phyloP scores from a whole-genome alignment of 768 basidiomycete genomes.

The Calocybe indica region DNA sequence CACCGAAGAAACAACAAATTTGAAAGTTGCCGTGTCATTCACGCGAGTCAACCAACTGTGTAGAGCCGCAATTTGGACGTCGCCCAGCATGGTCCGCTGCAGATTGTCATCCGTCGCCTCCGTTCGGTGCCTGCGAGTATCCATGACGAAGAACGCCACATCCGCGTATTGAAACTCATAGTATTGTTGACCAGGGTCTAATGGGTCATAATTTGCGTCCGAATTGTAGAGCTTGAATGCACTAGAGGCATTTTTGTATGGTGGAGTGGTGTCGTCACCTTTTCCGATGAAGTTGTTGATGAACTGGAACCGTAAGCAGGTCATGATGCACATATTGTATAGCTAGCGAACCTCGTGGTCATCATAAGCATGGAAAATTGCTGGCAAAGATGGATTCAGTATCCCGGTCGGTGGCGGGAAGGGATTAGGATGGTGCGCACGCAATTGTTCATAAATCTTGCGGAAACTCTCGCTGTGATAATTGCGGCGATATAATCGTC shows the following conservation, averaged over 20 bases:
- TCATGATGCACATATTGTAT: no score
- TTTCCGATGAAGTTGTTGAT: constrained; percentile 63
- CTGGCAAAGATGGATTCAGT: constrained; percentile 48
- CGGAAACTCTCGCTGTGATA: constrained; percentile 61
- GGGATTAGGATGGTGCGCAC: constrained; percentile 32
- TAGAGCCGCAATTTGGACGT: constrained; percentile 53
- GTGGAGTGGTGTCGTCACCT: constrained; percentile 43
- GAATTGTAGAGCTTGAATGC: constrained; percentile 63
- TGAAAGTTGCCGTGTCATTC: constrained; percentile 68
- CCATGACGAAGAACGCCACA: constrained; percentile 72
- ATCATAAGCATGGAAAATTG: constrained; percentile 65
- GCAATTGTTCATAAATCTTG: constrained; percentile 62
- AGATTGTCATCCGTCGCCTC: background rate
- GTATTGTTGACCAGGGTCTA: constrained; percentile 38
- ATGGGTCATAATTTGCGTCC: constrained; percentile 54
- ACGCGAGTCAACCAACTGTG: constrained; percentile 61
- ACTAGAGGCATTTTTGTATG: constrained; percentile 51
- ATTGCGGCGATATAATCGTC: constrained; percentile 61
- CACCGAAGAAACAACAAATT: constrained; percentile 70
- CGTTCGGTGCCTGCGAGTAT: constrained; percentile 40
- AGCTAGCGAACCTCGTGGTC: constrained; percentile 53
- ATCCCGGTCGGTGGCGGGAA: background rate
- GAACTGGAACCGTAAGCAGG: constrained; percentile 29
- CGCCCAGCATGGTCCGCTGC: constrained; percentile 63
- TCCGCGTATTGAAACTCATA: constrained; percentile 64